Conservation (phyloP, 441 rosid species). For the Pelargonium myrrhifolium region DNA sequence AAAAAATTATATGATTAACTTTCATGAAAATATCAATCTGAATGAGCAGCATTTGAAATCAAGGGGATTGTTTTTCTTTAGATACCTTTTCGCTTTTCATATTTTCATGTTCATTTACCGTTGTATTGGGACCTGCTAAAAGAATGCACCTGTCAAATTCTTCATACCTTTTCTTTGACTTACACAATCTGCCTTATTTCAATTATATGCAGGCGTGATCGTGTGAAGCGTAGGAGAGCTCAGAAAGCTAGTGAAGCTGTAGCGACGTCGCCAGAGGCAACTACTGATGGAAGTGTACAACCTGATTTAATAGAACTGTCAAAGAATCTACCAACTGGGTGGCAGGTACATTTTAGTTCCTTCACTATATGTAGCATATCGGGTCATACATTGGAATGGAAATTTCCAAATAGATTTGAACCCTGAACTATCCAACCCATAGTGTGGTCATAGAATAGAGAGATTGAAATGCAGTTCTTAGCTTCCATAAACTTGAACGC, state of each 20-base stretch:
- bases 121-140: not conserved
- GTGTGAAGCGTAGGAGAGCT: conserved; percentile 78
- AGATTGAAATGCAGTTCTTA: not conserved
- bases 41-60: too few species aligned
- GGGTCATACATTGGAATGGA: not conserved
- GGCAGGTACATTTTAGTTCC: conserved; percentile 42
- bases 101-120: not conserved
- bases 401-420: not conserved
- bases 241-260: conserved; percentile 42
- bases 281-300: conserved; percentile 26
- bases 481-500: not conserved
- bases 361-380: not conserved
- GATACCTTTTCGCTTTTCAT: not conserved
- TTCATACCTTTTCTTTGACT: not conserved
- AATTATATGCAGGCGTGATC: conserved; percentile 56
- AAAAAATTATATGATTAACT: too few species aligned
- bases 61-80: too few species aligned
- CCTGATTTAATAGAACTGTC: conserved; percentile 42
- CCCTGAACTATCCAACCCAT: not conserved
- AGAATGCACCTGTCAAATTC: not conserved
- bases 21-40: too few species aligned
- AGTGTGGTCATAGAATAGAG: not conserved
- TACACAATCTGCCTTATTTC: not conserved
- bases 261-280: conserved; percentile 18
- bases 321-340: conserved; percentile 49